These are phyloP conservation scores for Microsporum canis DNA, from an alignment of 2,329 filamentous ascomycete genomes.

Conservation along the genomic window DNA sequence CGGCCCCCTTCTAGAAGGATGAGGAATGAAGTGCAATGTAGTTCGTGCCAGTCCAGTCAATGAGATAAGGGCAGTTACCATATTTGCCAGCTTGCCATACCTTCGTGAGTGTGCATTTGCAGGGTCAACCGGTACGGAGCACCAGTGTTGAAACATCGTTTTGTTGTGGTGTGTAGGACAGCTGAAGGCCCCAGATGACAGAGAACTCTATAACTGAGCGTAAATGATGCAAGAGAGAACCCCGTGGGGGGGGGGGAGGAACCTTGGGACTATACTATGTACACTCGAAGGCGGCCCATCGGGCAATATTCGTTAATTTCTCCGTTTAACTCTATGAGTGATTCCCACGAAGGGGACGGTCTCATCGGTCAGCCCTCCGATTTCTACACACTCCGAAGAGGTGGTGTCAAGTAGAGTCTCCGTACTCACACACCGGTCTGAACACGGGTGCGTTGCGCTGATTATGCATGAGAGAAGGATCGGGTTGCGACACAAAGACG, in stretches of 20 bases:
- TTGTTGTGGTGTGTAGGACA: background rate
- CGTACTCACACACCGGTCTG: background rate
- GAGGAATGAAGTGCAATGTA: background rate
- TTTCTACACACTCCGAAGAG: background rate
- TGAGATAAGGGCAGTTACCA: background rate
- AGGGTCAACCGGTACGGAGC: background rate
- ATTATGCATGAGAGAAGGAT: conserved; percentile 2
- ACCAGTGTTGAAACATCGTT: background rate
- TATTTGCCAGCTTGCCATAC: conserved; percentile 1
- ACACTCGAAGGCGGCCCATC: background rate
- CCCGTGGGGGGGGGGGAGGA: background rate
- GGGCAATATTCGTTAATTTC: background rate
- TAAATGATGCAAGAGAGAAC: background rate
- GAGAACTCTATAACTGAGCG: background rate
- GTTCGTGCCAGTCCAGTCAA: background rate
- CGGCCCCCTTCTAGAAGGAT: background rate
- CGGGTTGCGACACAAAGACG: background rate
- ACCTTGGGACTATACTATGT: background rate
- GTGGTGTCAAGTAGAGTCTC: background rate
- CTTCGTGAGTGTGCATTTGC: background rate
- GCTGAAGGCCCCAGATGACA: background rate
- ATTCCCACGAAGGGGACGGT: background rate
- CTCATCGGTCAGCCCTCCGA: background rate
- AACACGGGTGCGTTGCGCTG: background rate
- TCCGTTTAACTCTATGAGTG: background rate